A percentile compares a stretch with the other conserved stretches of the same genome.
Conservation (phyloP, 306 rosid species). For the barrel medic (Medicago truncatula) region MtrunA17r5.0-ANR NC_053048.1:50542501-50543000, state of each 20-base stretch:
- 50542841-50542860: neutral
- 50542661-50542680: conserved; percentile 96
- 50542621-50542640: conserved; percentile 93
- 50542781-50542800: neutral
- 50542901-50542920: conserved; percentile 97
- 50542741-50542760: too few relatives aligned
- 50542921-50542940: conserved; percentile 86
- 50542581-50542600: conserved; percentile 86
- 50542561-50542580: conserved; percentile 96
- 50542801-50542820: neutral
- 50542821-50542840: neutral
- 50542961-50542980: conserved; percentile 99
- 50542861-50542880: conserved; percentile 74
- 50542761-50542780: neutral
- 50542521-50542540: conserved; percentile 94
- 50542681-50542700: conserved; percentile 77
- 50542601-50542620: conserved; percentile 97
- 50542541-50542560: conserved; percentile 91
- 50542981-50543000: conserved; percentile 82
- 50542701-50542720: neutral
- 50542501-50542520: conserved; percentile 77
- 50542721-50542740: too few relatives aligned
- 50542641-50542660: conserved; percentile 99
- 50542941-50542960: conserved; percentile 90
- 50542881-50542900: conserved; percentile 60